Evolutionary conservation across 345 rosid genomes (phyloP), one percentile per base, ranked within the genome.

Genomic region (Isatis tinctoria): DNA sequence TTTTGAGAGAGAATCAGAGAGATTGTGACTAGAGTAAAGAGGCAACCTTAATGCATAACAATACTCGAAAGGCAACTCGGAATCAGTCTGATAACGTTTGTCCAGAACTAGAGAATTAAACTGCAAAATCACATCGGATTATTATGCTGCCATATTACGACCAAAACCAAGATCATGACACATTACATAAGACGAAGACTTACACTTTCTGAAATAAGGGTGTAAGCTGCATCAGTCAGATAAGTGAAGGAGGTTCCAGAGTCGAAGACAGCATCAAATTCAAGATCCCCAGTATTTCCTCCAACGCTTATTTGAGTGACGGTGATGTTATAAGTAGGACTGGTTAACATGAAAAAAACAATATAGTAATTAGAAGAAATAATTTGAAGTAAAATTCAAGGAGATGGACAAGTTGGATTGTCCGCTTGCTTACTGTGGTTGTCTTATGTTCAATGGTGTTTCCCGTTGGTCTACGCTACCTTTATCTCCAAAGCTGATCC

Each of bases 161-260:
- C 24, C 16, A 36, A 67, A 67, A 43, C 9, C 17, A 67, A 53
- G 63, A 53, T 68, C 33, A 48, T 10, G n/a, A 18, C n/a, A 20
- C 11, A 20, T 43, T 49, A 27, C 18, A 51, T 51, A 8, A 51
- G 84, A 57, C 56, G 36, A 52, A 17, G 36, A 75, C 97, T 80
- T 83, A 95, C 98, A n/a, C 76, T 82, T 59, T 85, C 76, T 43
- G 97, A 37, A 33, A 92, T 76, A 58, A 79, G 72, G 0, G 89
- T 79, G 79, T 90, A 96, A 48, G 94, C 88, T 7, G 86, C 94
- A 61, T 87, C 85, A 13, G 88, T 96, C 77, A 96, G 83, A 73
- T 89, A 92, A 18, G 99, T 87, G 72, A 96, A 96, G 4, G 98
- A 90, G 69, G 98, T 96, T 27, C 99, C 99, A 1, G 99, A 74